Evolutionary conservation across 2,329 filamentous ascomycete genomes (phyloP), one percentile per base, ranked within the genome.

Genomic region (Arthroderma sp.): DNA sequence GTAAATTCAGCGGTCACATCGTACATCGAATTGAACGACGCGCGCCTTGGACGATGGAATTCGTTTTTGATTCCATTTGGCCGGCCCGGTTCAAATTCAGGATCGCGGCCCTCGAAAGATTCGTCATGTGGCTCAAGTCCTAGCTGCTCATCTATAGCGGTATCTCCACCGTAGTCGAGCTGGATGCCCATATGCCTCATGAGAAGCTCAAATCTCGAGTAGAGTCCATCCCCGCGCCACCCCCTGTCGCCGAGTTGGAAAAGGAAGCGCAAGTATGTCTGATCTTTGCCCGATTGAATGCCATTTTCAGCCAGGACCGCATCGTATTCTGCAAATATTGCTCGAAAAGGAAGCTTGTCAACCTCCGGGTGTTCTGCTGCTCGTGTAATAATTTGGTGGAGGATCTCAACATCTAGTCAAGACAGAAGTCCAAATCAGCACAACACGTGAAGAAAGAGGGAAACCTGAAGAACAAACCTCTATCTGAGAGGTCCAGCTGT

Each of bases 301-400:
- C 78, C 81, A 66, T 83, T 70, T 51, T 78, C 70, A 4, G 75
- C 76, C n/a, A 94, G 74, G 36, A 88, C 72, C 45, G 77, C 71
- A 57, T 91, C 82, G 59, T 93, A 93, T 29, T 85, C 85, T 43
- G 74, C 73, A 63, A 93, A 93, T 11, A 94, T 73, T 6, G 85
- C 85, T 57, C 80, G 79, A 47, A 82, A 85, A 3, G 84, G 80
- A 22, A 83, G 70, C 45, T 75, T 73, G 53, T 82, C 75, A 40
- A 73, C 72, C 46, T 80, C 74, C 1, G 77, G 70, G 29, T 83
- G 72, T 36, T 75, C 68, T 64, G 88, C 78, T 37, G 85, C 87
- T 53, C 74, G 72, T 49, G 71, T 69, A 56, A 93, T 80, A 56
- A 94, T 84, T 47, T 82, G 73, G 62, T 86, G 82, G 47, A 94